A percentile compares a stretch with the other conserved stretches of the same genome.
Evolutionary conservation across 257 asterid genomes (phyloP).

Genomic region (Primulina eburnea): DNA sequence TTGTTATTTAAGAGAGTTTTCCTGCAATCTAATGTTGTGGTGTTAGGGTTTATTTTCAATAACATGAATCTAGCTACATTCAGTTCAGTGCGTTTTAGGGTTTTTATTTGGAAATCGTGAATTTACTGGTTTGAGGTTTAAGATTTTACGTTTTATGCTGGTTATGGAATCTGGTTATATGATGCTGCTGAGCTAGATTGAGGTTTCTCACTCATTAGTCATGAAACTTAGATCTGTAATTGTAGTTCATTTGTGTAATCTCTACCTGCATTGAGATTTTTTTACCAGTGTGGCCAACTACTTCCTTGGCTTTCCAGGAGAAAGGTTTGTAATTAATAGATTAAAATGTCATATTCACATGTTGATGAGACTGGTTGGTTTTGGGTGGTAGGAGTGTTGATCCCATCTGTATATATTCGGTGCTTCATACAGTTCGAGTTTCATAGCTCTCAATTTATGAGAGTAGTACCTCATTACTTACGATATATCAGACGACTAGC

Average conservation of each 20-base stretch:
- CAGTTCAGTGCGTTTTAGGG: not conserved
- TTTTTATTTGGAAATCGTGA: constrained; percentile 1
- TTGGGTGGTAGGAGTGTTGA: not conserved
- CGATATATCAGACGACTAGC: not conserved
- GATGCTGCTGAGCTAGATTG: constrained; percentile 9
- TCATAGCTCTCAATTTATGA: not conserved
- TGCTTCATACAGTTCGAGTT: not conserved
- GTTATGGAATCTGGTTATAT: not conserved
- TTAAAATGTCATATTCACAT: not conserved
- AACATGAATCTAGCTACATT: not conserved
- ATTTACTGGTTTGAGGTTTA: not conserved
- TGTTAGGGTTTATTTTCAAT: not conserved
- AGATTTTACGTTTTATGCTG: not conserved
- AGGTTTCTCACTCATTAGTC: not conserved
- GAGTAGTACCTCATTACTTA: too few species aligned
- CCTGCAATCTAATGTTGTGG: not conserved
- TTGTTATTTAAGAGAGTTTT: constrained; percentile 3
- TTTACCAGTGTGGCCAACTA: not conserved
- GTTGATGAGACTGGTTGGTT: not conserved
- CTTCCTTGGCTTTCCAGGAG: not conserved
- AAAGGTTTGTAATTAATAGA: not conserved
- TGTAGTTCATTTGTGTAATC: not conserved
- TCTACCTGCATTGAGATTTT: not conserved
- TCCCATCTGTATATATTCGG: not conserved
- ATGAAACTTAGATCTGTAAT: not conserved